These are phyloP conservation scores for Cercospora sp. DNA, from an alignment of 2,329 filamentous ascomycete genomes.

Conservation along the genomic window DNA sequence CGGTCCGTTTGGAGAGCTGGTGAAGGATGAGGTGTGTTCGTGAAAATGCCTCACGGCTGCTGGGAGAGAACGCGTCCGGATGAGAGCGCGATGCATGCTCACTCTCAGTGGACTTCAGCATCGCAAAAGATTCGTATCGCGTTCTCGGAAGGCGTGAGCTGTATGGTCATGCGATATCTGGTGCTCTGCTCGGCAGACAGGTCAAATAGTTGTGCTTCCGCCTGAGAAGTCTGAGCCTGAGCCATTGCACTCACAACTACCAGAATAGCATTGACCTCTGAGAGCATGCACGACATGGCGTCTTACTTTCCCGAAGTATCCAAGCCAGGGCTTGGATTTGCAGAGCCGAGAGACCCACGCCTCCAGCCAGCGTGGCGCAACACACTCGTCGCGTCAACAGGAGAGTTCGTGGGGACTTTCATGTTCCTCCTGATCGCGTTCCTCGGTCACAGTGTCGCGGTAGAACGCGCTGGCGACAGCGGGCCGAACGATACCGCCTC, in stretches of 20 bases:
- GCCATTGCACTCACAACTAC: not conserved
- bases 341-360: not conserved
- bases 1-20: not conserved
- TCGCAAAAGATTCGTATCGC: not conserved
- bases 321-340: slow-evolving; percentile 11
- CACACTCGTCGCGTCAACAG: slow-evolving; percentile 30
- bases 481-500: slow-evolving; percentile 26
- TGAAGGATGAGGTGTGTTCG: not conserved
- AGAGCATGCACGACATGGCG: not conserved
- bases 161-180: not conserved
- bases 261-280: not conserved
- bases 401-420: slow-evolving; percentile 41
- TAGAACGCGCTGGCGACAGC: slow-evolving; percentile 27
- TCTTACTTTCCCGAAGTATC: not conserved
- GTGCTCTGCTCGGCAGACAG: not conserved
- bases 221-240: not conserved
- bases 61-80: not conserved
- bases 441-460: slow-evolving; percentile 33
- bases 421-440: slow-evolving; percentile 41
- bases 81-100: not conserved
- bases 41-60: not conserved
- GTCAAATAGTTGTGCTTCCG: not conserved
- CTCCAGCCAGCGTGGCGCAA: slow-evolving; percentile 17
- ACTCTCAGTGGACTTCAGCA: not conserved
- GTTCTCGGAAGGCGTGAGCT: not conserved